Percentiles rank a stretch among this genome's conserved stretches.
These are phyloP conservation scores for Coniferiporia weirii DNA, from an alignment of 1,284 basidiomycete genomes.

Conservation along the genomic window DNA sequence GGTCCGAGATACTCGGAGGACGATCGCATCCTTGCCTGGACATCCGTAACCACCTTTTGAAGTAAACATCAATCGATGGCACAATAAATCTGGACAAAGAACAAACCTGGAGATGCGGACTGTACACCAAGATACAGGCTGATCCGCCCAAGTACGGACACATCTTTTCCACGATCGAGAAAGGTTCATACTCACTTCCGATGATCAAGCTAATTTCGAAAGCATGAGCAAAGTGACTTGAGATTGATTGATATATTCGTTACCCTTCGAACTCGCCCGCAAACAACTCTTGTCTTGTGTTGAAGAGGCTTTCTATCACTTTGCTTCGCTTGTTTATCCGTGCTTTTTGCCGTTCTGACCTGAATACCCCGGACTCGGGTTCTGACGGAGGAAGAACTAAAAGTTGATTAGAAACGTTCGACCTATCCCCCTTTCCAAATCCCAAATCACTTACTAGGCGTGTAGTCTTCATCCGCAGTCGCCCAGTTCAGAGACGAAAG, in stretches of 20 bases:
- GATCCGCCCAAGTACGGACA: conserved; percentile 81
- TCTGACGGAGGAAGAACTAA: conserved; percentile 56
- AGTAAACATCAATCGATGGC: conserved; percentile 3
- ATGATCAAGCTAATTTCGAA: conserved; percentile 60
- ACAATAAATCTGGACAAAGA: not conserved
- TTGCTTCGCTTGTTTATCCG: conserved; percentile 70
- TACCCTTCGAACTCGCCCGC: conserved; percentile 84
- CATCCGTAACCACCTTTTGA: conserved; percentile 64
- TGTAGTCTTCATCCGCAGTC: conserved; percentile 76
- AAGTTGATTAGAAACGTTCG: conserved; percentile 1
- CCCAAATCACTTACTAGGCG: conserved; percentile 45
- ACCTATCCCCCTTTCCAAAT: not conserved
- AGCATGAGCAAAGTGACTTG: conserved; percentile 2
- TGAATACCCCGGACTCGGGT: conserved; percentile 42
- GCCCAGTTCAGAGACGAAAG: conserved; percentile 86
- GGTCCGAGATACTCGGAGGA: conserved; percentile 72
- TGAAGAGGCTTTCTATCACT: conserved; percentile 51
- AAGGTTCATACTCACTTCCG: conserved; percentile 83
- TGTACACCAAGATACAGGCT: conserved; percentile 82
- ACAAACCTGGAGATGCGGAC: conserved; percentile 71
- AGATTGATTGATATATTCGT: conserved; percentile 8
- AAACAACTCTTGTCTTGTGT: conserved; percentile 78
- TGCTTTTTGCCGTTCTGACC: conserved; percentile 64
- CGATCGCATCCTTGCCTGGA: conserved; percentile 68
- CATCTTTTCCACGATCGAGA: conserved; percentile 74